phyloP scores from a whole-genome alignment of 768 basidiomycete genomes.

The Serpula lacrymans region DNA sequence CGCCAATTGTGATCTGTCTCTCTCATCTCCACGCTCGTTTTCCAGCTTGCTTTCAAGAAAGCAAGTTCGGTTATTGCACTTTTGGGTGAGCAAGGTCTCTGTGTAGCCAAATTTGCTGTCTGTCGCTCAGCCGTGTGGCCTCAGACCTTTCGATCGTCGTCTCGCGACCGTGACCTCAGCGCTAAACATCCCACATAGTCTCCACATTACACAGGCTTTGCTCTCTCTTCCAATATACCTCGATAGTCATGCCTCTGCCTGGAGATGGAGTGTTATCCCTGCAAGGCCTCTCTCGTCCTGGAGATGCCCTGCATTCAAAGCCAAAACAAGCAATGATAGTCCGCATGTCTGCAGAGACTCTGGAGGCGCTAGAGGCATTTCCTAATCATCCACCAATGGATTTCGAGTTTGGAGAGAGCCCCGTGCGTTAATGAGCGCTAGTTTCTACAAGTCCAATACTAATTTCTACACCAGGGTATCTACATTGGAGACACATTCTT shows the following conservation, averaged over 20 bases:
- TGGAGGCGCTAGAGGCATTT: conserved; percentile 59
- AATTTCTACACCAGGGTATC: conserved; percentile 46
- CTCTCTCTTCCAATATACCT: no score
- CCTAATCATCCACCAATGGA: conserved; percentile 46
- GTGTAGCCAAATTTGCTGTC: no score
- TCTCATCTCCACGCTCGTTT: no score
- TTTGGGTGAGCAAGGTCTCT: no score
- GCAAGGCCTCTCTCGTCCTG: conserved; percentile 53
- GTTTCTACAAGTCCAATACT: neutral
- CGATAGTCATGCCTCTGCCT: conserved; percentile 74
- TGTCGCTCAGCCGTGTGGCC: no score
- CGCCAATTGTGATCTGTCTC: no score
- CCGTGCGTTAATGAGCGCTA: conserved; percentile 39
- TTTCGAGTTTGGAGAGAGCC: conserved; percentile 58
- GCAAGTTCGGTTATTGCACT: no score
- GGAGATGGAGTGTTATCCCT: conserved; percentile 50
- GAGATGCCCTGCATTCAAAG: conserved; percentile 52
- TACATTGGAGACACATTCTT: conserved; percentile 65
- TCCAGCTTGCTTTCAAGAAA: no score
- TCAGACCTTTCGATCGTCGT: no score
- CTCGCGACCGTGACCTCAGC: no score
- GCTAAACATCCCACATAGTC: no score
- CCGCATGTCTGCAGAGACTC: conserved; percentile 68
- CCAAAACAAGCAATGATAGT: conserved; percentile 76
- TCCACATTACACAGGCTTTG: no score